Conservation (phyloP, 1,139 yeast species). For the Meyerozyma athensensis region DNA sequence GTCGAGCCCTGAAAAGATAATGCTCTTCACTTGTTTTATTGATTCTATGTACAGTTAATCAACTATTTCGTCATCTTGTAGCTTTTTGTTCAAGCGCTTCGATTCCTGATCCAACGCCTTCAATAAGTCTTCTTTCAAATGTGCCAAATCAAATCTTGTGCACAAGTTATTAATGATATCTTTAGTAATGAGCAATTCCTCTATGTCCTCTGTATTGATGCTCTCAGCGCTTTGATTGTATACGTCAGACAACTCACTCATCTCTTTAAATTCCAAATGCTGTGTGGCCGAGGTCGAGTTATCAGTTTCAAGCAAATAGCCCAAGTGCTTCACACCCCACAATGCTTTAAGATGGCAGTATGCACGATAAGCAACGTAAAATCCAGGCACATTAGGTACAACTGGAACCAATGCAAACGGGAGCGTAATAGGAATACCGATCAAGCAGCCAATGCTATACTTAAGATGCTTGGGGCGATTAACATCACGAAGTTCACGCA, state of each 20-base stretch:
- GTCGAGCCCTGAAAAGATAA: neutral
- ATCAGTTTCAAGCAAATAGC: conserved; percentile 37
- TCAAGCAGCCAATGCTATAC: conserved; percentile 41
- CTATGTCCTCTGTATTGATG: conserved; percentile 17
- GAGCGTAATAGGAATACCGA: conserved; percentile 70
- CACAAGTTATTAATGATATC: conserved; percentile 30
- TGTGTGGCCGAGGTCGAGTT: conserved; percentile 14
- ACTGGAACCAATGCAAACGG: conserved; percentile 82
- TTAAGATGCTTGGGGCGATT: conserved; percentile 28
- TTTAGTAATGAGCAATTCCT: conserved; percentile 26
- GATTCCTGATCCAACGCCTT: conserved; percentile 49
- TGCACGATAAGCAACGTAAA: conserved; percentile 74
- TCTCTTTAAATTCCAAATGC: conserved; percentile 21
- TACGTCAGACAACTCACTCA: conserved; percentile 17
- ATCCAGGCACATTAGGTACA: conserved; percentile 94
- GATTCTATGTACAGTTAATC: neutral
- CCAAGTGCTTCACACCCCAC: conserved; percentile 67
- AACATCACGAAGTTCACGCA: conserved; percentile 23
- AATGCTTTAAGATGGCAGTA: conserved; percentile 83
- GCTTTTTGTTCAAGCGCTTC: conserved; percentile 18
- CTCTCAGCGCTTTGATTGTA: conserved; percentile 11
- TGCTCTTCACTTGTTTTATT: neutral
- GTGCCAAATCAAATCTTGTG: conserved; percentile 26
- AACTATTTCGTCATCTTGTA: conserved; percentile 13
- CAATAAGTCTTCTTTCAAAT: conserved; percentile 33